These are phyloP conservation scores for Houttuynia cordata DNA, from an alignment of 164 flowering plant species.

Conservation along the genomic window DNA sequence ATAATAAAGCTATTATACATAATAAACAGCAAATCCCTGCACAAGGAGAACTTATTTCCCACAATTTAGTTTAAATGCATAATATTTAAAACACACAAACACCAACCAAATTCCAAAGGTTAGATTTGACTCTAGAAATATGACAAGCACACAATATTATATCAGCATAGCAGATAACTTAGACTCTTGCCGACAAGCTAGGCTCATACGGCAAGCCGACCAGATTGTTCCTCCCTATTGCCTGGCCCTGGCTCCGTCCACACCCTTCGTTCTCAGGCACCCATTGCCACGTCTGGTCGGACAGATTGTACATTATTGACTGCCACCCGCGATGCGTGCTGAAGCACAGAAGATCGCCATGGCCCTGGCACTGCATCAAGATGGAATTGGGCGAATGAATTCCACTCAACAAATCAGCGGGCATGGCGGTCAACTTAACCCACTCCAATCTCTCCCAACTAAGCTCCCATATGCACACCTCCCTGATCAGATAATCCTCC, in stretches of 20 bases:
- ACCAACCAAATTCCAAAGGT: no score
- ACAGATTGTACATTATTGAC: constrained; percentile 15
- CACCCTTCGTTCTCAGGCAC: constrained; percentile 11
- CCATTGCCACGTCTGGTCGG: constrained; percentile 11
- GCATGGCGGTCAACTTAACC: constrained; percentile 18
- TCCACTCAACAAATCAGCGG: constrained; percentile 17
- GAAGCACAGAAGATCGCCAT: constrained; percentile 21
- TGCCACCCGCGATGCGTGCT: constrained; percentile 22
- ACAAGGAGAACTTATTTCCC: no score
- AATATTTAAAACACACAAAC: no score
- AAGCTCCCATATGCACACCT: constrained; percentile 22
- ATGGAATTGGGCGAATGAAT: constrained; percentile 15
- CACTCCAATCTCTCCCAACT: constrained; percentile 11
- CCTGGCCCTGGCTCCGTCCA: constrained; percentile 10
- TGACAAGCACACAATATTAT: no score
- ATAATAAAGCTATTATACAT: no score
- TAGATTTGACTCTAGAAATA: no score
- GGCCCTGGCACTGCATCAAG: constrained; percentile 20
- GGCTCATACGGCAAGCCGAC: constrained; percentile 18
- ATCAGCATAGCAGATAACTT: constrained; percentile 1
- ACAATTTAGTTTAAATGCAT: no score
- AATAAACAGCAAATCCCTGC: no score
- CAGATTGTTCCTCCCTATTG: constrained; percentile 17
- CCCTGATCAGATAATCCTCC: constrained; percentile 19
- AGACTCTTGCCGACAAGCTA: constrained; percentile 14